Conservation (phyloP, 768 basidiomycete species). For the Cystobasidium tubakii region DNA sequence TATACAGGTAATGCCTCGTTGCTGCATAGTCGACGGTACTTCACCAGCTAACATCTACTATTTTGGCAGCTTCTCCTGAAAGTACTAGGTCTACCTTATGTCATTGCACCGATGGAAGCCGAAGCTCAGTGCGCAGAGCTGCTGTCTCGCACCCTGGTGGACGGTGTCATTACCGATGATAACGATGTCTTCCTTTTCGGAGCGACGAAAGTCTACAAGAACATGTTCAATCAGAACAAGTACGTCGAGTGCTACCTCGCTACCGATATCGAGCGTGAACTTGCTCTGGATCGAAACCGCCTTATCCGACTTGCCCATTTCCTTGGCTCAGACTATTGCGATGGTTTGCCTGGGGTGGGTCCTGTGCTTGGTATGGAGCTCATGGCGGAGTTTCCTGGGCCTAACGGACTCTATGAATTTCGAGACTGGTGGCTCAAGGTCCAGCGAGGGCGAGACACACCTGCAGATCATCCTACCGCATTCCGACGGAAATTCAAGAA, state of each 20-base stretch:
- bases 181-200: constrained; percentile 98
- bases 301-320: constrained; percentile 86
- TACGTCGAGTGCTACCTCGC: constrained; percentile 93
- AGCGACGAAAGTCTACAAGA: constrained; percentile 89
- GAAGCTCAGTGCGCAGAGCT: constrained; percentile 97
- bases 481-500: constrained; percentile 58
- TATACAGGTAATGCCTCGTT: constrained; percentile 59
- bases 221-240: constrained; percentile 99
- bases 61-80: constrained; percentile 69
- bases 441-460: constrained; percentile 76
- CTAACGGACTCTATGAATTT: constrained; percentile 71
- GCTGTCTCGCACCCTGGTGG: constrained; percentile 73
- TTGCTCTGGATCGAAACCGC: constrained; percentile 76
- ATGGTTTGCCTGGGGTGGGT: constrained; percentile 83
- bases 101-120: constrained; percentile 98
- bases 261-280: constrained; percentile 74
- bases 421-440: constrained; percentile 91
- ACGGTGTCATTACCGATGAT: constrained; percentile 97
- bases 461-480: constrained; percentile 63
- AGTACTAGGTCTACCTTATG: constrained; percentile 93
- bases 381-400: constrained; percentile 82
- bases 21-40: no score
- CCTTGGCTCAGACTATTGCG: constrained; percentile 92
- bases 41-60: background rate
- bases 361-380: constrained; percentile 96